Evolutionary conservation across 306 rosid species (phyloP).

Genomic region (Corylus heterophylla): DNA sequence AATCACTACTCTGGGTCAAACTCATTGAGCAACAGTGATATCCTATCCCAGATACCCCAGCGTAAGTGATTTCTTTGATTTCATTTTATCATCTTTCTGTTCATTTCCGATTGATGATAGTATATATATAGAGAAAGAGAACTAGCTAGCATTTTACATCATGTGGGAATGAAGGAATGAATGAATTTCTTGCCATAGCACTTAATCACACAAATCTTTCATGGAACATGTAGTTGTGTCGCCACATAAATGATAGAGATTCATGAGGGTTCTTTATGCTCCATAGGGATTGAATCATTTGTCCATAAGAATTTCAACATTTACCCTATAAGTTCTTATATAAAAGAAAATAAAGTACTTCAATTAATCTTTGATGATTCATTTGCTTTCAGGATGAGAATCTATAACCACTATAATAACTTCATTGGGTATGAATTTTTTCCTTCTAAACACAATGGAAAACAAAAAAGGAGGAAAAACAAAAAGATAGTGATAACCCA

Average conservation of each 20-base stretch:
- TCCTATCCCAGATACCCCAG: slow-evolving; percentile 39
- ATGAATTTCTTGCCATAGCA: background rate
- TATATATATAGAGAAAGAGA: background rate
- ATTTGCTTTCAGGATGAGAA: background rate
- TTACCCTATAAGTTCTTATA: background rate
- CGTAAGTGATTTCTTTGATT: slow-evolving; percentile 42
- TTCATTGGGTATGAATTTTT: background rate
- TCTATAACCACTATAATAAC: background rate
- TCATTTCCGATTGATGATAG: background rate
- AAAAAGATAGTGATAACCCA: background rate
- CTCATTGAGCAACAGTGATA: slow-evolving; percentile 28
- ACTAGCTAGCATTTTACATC: background rate
- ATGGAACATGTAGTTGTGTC: background rate
- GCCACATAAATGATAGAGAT: background rate
- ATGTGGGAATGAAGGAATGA: background rate
- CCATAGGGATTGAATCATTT: slow-evolving; percentile 9
- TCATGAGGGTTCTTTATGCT: background rate
- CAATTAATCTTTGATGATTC: slow-evolving; percentile 1
- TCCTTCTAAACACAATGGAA: slow-evolving; percentile 16
- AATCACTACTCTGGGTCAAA: slow-evolving; percentile 38
- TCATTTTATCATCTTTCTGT: slow-evolving; percentile 2
- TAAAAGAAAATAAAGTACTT: background rate
- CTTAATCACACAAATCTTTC: background rate
- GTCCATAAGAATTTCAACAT: background rate
- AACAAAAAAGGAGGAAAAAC: too few species aligned